Conservation (phyloP, 192 early-diverging fungal genomes). For the Linnemannia hyalina region DNA sequence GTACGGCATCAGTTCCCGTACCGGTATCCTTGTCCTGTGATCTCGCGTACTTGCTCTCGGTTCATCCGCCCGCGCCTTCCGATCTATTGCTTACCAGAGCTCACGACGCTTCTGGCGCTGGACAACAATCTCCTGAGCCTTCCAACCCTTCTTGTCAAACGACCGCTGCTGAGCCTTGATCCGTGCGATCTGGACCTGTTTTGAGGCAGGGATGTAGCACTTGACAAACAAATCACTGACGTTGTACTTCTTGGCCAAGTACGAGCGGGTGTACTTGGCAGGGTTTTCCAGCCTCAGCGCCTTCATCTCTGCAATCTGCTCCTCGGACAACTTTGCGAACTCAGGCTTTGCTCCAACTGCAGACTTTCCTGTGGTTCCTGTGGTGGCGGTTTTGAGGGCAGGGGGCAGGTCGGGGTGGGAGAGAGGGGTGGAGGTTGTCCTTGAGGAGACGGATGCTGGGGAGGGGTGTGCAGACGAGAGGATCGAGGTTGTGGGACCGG, state of each 20-base stretch:
- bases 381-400: conserved; percentile 19
- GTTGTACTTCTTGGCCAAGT: conserved; percentile 53
- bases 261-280: conserved; percentile 47
- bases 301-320: conserved; percentile 51
- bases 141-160: conserved; percentile 52
- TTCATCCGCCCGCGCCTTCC: too few species aligned
- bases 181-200: conserved; percentile 44
- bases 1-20: not conserved
- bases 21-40: not conserved
- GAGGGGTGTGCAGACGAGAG: conserved; percentile 47
- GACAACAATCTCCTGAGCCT: conserved; percentile 41
- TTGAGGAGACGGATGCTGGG: conserved; percentile 48
- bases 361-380: conserved; percentile 8
- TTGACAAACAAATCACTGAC: conserved; percentile 56
- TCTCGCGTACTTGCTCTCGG: not conserved
- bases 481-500: conserved; percentile 50
- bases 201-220: conserved; percentile 47
- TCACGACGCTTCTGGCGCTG: conserved; percentile 57
- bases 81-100: conserved; percentile 22
- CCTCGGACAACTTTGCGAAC: conserved; percentile 37
- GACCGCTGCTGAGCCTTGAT: conserved; percentile 41
- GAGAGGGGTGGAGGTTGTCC: conserved; percentile 32
- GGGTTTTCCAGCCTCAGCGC: conserved; percentile 40
- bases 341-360: conserved; percentile 12
- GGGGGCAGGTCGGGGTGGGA: conserved; percentile 47